Base-by-base conservation (phyloP, 495 filamentous ascomycete genomes). In the Trichoderma erinaceum region DNA sequence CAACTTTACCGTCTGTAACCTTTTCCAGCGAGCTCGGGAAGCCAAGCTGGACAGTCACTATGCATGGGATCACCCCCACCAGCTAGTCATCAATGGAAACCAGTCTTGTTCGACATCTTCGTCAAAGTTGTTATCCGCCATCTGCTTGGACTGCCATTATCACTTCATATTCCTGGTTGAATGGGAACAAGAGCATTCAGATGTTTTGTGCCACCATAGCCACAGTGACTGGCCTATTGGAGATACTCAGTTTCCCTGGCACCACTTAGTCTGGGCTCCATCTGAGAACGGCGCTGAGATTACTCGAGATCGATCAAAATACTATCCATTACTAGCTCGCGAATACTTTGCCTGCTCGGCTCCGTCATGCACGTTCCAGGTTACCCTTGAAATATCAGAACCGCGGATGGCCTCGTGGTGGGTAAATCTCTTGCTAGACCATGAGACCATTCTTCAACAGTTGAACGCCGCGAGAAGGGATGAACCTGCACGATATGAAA, bases 291-390 rank as follows among this genome's bases (percentile, higher is more conserved):
- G 68, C 48, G 3, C 13, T 16, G 16, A 21, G 6, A 23, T 44
- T 7, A 68, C 35, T 4, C 16, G 8, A 15, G 58, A 64, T 2
- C 38, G 48, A 0, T 38, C 65, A 35, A 67, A 76, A 66, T 68
- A 80, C 67, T 77, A 81, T 68, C 74, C 73, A 5, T 3, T 72
- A 4, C 12, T 66, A n/a, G 65, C 68, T 46, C 50, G 16, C 35
- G 70, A 72, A 18, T 68, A 73, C 41, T 93, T 88, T 73, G 76
- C 78, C 68, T 96, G 92, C 75, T 87, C 87, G 0, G 77, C 83
- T 21, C 70, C 77, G 18, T 73, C 77, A 29, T 92, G 90, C 70
- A 73, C 82, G 1, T 82, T 83, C 25, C 77, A 77, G 61, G 75
- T 90, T n/a, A 77, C 77, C 2, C 52, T 93, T 61, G 79, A 81